Conservation (phyloP, 2,329 filamentous ascomycete species). For the Huntiella bhutanensis region DNA sequence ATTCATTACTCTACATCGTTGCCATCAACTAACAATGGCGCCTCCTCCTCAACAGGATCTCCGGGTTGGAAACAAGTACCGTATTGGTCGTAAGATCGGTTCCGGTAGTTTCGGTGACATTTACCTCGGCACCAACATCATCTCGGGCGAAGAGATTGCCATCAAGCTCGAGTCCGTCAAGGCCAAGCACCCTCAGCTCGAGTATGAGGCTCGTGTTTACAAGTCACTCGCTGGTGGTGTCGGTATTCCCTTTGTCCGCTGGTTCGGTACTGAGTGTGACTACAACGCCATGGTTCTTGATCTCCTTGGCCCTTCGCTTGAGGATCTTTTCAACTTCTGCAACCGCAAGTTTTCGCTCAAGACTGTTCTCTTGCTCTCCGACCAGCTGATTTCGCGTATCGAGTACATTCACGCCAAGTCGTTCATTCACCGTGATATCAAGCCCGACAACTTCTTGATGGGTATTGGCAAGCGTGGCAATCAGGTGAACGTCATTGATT, state of each 20-base stretch:
- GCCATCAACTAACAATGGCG: conserved; percentile 3
- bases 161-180: conserved; percentile 99
- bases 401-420: conserved; percentile 99
- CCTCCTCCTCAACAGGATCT: conserved; percentile 49
- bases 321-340: conserved; percentile 99
- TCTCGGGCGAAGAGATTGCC: conserved; percentile 96
- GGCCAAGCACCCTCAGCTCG: conserved; percentile 96
- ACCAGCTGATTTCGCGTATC: conserved; percentile 96
- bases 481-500: conserved; percentile 98
- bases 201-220: conserved; percentile 94
- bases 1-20: background rate
- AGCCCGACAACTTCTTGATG: conserved; percentile 99
- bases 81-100: conserved; percentile 97
- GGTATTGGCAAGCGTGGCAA: conserved; percentile 97
- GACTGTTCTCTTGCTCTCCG: conserved; percentile 88
- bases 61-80: conserved; percentile 98
- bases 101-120: conserved; percentile 97
- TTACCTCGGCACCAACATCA: conserved; percentile 98
- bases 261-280: conserved; percentile 98
- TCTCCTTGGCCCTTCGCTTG: conserved; percentile 81
- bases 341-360: conserved; percentile 99
- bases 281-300: conserved; percentile 99
- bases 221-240: conserved; percentile 84
- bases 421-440: conserved; percentile 99
- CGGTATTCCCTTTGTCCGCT: conserved; percentile 95